These are phyloP conservation scores for Heterobasidion parviporum DNA, from an alignment of 1,284 basidiomycete species.

Conservation along the genomic window DNA sequence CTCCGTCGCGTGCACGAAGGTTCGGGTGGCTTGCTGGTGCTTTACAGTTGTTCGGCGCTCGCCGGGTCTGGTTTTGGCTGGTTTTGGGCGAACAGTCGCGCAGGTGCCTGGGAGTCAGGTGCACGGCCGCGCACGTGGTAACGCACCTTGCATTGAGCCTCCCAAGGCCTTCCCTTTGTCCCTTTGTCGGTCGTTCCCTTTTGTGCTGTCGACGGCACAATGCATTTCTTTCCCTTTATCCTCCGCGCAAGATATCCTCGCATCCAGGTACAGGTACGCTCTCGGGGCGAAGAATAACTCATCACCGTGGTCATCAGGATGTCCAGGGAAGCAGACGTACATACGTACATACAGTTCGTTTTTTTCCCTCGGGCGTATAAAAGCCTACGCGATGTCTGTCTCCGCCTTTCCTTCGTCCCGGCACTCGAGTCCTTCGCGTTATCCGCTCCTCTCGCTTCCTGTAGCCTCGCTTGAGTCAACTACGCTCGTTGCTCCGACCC, in stretches of 20 bases:
- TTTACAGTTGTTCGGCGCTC: not conserved
- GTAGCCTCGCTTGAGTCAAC: not conserved
- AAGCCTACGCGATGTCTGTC: not conserved
- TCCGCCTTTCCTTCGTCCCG: not conserved
- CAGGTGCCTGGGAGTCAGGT: not conserved
- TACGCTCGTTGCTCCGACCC: not conserved
- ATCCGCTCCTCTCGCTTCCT: not conserved
- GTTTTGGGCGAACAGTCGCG: not conserved
- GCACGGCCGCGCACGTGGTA: not conserved
- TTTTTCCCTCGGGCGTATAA: not conserved
- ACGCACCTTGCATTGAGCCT: not conserved
- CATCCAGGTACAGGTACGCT: no score
- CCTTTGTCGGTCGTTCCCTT: not conserved
- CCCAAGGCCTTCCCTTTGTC: not conserved
- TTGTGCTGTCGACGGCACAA: not conserved
- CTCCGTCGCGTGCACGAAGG: not conserved
- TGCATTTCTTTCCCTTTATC: no score
- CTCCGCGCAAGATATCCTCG: no score
- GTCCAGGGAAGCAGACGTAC: no score
- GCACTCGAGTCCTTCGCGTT: not conserved
- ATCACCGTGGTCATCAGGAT: no score
- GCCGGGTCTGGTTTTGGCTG: not conserved
- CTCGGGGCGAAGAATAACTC: no score
- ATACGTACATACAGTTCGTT: no score
- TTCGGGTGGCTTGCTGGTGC: not conserved